Conservation (phyloP, 768 basidiomycete genomes). For the Rhizopogon vesiculosus region DNA sequence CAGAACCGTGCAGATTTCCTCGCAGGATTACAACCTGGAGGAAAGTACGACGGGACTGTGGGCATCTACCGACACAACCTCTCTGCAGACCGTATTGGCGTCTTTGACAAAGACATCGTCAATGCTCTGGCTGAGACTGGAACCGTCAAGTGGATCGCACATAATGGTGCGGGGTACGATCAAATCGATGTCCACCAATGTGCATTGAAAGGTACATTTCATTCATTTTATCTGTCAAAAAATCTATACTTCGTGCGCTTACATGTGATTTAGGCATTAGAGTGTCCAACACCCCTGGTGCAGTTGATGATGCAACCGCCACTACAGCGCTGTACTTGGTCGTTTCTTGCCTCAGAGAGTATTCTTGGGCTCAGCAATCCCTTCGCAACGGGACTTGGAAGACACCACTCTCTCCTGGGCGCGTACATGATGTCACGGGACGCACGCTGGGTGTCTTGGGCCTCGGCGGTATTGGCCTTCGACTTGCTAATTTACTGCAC, state of each 20-base stretch:
- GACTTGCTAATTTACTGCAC: conserved; percentile 64
- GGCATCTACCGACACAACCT: conserved; percentile 79
- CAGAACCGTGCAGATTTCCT: conserved; percentile 66
- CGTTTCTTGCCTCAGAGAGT: conserved; percentile 74
- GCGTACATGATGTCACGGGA: conserved; percentile 59
- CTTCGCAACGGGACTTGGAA: conserved; percentile 60
- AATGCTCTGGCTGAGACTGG: conserved; percentile 48
- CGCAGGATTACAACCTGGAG: conserved; percentile 52
- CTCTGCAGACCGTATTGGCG: conserved; percentile 60
- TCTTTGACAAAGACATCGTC: conserved; percentile 79
- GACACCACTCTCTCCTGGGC: conserved; percentile 37
- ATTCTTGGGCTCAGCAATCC: conserved; percentile 54
- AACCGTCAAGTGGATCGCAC: conserved; percentile 80
- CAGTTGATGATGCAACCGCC: conserved; percentile 88
- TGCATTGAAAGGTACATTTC: conserved; percentile 55
- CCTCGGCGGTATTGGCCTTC: conserved; percentile 72
- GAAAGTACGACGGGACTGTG: conserved; percentile 68
- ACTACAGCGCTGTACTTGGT: conserved; percentile 84
- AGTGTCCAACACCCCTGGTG: conserved; percentile 86
- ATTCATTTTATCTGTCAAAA: background rate
- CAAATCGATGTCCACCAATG: conserved; percentile 76
- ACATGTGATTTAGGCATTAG: conserved; percentile 37
- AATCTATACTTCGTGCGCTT: background rate
- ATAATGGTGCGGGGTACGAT: conserved; percentile 93
- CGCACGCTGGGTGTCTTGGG: conserved; percentile 72